Conservation (phyloP, 2,329 filamentous ascomycete genomes). For the Colletotrichum sp. region DNA sequence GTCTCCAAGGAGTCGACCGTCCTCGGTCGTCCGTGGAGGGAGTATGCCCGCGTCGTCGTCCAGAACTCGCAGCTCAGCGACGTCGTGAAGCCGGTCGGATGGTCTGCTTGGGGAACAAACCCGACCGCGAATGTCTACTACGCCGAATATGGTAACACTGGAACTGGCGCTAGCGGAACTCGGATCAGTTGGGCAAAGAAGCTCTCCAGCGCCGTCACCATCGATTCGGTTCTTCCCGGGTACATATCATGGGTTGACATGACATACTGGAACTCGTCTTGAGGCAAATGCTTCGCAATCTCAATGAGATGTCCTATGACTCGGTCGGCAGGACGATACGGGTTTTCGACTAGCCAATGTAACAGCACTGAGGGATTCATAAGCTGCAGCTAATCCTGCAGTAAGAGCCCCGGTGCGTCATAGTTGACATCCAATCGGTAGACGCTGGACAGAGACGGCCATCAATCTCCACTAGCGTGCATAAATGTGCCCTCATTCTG, state of each 20-base stretch:
- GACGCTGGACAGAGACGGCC: background rate
- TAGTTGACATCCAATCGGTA: background rate
- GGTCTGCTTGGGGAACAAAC: constrained; percentile 57
- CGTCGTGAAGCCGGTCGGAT: constrained; percentile 64
- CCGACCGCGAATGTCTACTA: constrained; percentile 58
- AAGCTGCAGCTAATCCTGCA: background rate
- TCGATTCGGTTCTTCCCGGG: constrained; percentile 20
- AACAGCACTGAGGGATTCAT: background rate
- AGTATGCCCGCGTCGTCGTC: constrained; percentile 51
- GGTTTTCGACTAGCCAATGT: background rate
- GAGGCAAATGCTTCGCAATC: background rate
- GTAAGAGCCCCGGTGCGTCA: background rate
- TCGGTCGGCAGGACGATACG: background rate
- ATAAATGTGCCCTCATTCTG: background rate
- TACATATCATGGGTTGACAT: constrained; percentile 15
- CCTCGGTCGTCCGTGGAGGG: constrained; percentile 52
- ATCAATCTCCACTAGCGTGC: background rate
- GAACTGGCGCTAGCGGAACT: constrained; percentile 57
- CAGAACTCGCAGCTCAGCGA: constrained; percentile 52
- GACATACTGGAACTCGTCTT: constrained; percentile 13
- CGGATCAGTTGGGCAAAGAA: constrained; percentile 48
- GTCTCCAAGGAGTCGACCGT: constrained; percentile 45
- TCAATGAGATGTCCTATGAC: accelerated
- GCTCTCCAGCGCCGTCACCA: constrained; percentile 37
- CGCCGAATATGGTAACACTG: constrained; percentile 64